Evolutionary conservation across 345 rosid genomes (phyloP).

Genomic region (Camelina neglecta): DNA sequence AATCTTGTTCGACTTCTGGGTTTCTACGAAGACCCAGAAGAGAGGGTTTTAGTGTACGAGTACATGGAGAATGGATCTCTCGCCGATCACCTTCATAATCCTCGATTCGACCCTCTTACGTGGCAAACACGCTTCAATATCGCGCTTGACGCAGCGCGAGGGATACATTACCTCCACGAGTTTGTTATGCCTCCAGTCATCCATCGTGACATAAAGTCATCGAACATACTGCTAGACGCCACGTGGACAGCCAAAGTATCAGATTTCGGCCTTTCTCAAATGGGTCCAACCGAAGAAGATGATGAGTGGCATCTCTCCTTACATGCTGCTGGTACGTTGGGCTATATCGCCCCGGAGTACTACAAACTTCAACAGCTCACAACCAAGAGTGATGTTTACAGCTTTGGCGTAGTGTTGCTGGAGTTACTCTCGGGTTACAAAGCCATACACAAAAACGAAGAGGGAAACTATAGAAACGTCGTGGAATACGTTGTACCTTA

Average conservation of each 20-base stretch:
- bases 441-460: slow-evolving; percentile 68
- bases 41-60: slow-evolving; percentile 68
- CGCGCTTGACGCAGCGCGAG: slow-evolving; percentile 78
- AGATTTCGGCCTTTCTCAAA: slow-evolving; percentile 75
- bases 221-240: slow-evolving; percentile 67
- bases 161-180: slow-evolving; percentile 73
- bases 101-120: slow-evolving; percentile 53
- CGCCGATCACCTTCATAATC: slow-evolving; percentile 70
- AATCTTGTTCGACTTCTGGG: slow-evolving; percentile 72
- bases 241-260: slow-evolving; percentile 73
- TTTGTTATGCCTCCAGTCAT: slow-evolving; percentile 68
- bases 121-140: slow-evolving; percentile 64
- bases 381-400: slow-evolving; percentile 73
- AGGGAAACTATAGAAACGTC: slow-evolving; percentile 58
- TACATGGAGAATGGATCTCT: slow-evolving; percentile 72
- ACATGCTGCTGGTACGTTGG: slow-evolving; percentile 72
- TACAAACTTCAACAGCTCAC: slow-evolving; percentile 70
- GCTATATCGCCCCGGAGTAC: slow-evolving; percentile 87
- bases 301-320: slow-evolving; percentile 65
- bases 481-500: slow-evolving; percentile 71
- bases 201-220: slow-evolving; percentile 86
- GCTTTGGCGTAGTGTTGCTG: slow-evolving; percentile 72
- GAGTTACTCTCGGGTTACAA: slow-evolving; percentile 65
- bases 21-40: slow-evolving; percentile 67
- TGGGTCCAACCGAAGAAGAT: slow-evolving; percentile 58